Conservation (phyloP, 495 filamentous ascomycete species). For the Hypoxylon subgilvum region DNA sequence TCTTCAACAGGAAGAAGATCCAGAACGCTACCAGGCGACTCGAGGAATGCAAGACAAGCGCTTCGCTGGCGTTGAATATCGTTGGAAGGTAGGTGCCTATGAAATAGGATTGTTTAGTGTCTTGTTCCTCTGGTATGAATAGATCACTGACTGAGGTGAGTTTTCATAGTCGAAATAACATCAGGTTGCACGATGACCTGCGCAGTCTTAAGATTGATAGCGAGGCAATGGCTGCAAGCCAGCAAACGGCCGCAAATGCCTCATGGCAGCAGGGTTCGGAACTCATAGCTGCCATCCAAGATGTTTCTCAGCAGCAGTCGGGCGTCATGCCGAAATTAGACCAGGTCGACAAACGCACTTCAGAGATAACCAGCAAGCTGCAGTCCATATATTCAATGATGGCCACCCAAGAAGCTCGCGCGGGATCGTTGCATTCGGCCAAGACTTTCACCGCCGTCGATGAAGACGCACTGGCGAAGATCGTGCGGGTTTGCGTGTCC, state of each 20-base stretch:
- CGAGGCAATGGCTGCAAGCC: no score
- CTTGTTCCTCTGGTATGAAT: no score
- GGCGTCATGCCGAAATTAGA: not conserved
- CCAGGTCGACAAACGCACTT: not conserved
- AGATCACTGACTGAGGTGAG: not conserved
- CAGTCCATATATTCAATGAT: not conserved
- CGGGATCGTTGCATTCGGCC: not conserved
- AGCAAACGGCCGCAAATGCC: not conserved
- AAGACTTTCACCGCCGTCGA: not conserved
- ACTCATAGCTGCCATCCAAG: not conserved
- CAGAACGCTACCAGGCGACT: not conserved
- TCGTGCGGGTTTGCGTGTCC: not conserved
- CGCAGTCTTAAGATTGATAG: not conserved
- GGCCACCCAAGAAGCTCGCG: not conserved
- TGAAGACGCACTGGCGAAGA: slow-evolving; percentile 4
- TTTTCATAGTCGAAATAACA: not conserved
- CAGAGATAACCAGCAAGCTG: not conserved
- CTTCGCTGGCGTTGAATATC: not conserved
- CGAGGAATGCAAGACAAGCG: not conserved
- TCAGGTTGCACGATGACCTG: slow-evolving; percentile 1
- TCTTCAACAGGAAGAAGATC: not conserved
- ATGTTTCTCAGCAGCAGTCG: not conserved
- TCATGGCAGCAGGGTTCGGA: not conserved
- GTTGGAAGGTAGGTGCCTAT: slow-evolving; percentile 1
- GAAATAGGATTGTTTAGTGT: not conserved